These are phyloP conservation scores for Fusarium hostae DNA, from an alignment of 2,329 filamentous ascomycete genomes.

Conservation along the genomic window DNA sequence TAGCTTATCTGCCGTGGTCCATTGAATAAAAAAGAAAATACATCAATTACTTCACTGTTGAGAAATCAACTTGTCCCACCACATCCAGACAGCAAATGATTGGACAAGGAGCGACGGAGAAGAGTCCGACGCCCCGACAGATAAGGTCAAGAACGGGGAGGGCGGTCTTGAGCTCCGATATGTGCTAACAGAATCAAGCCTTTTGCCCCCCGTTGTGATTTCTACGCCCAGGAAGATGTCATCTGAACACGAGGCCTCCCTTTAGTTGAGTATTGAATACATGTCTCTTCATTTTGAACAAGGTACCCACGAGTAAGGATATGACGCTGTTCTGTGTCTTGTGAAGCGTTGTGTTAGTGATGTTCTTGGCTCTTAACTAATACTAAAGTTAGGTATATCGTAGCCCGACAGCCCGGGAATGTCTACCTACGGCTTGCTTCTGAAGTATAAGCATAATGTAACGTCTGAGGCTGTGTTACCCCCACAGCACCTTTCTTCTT, in stretches of 20 bases:
- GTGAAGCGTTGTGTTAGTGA: neutral
- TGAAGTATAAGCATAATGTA: neutral
- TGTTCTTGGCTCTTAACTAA: neutral
- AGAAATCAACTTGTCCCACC: neutral
- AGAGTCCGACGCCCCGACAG: neutral
- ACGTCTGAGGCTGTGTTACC: too few relatives aligned
- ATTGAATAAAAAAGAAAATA: neutral
- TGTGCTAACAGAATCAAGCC: neutral
- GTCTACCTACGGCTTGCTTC: neutral
- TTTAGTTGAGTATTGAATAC: neutral
- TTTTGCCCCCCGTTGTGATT: neutral
- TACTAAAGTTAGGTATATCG: neutral
- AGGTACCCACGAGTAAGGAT: neutral
- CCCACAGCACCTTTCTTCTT: neutral
- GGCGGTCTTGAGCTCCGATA: neutral
- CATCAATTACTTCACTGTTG: neutral
- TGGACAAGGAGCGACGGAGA: neutral
- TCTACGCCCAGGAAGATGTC: neutral
- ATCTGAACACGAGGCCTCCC: neutral
- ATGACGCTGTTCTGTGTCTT: neutral
- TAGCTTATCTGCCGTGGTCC: neutral
- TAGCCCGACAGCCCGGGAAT: too few relatives aligned
- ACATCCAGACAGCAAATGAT: neutral
- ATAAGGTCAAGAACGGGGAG: neutral
- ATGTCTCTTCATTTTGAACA: fast-evolving